Percentiles rank a stretch among this genome's conserved stretches.
Evolutionary conservation across 306 rosid species (phyloP).

Genomic region (Quercus bicolor): DNA sequence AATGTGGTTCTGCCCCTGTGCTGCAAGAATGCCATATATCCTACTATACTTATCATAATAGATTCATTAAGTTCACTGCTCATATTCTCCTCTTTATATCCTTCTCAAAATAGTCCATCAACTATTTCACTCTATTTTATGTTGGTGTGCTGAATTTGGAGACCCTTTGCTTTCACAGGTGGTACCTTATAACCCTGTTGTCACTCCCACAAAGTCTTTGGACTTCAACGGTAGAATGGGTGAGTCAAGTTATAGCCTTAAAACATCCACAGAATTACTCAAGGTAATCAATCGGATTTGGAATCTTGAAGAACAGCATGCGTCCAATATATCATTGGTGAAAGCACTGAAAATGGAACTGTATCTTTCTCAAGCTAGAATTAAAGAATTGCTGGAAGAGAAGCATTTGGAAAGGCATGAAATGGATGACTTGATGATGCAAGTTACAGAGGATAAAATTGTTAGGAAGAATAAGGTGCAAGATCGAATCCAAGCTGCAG

Average conservation of each 20-base stretch:
- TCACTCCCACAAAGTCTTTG: slow-evolving; percentile 38
- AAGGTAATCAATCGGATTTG: slow-evolving; percentile 62
- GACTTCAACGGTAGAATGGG: slow-evolving; percentile 36
- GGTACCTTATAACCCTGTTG: slow-evolving; percentile 37
- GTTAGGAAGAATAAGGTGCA: slow-evolving; percentile 40
- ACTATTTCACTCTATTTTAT: slow-evolving; percentile 5
- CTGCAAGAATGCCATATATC: background rate
- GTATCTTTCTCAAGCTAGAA: slow-evolving; percentile 31
- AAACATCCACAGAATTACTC: slow-evolving; percentile 53
- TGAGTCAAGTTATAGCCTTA: slow-evolving; percentile 31
- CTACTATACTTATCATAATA: background rate
- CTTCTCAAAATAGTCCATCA: background rate
- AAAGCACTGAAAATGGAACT: slow-evolving; percentile 57
- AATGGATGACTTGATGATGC: slow-evolving; percentile 43
- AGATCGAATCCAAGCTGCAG: slow-evolving; percentile 33
- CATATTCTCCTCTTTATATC: background rate
- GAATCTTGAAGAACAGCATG: slow-evolving; percentile 70
- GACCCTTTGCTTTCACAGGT: slow-evolving; percentile 39
- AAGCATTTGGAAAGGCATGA: slow-evolving; percentile 43
- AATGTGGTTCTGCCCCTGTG: background rate
- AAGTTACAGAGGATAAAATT: slow-evolving; percentile 32
- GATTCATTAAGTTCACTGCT: slow-evolving; percentile 2
- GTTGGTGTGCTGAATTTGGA: slow-evolving; percentile 10
- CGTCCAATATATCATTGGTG: slow-evolving; percentile 42
- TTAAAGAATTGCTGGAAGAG: slow-evolving; percentile 48